Evolutionary conservation across 129 eudicot genomes (phyloP), one percentile per base, ranked within the genome.

Genomic region (Saussurea involucrata): DNA sequence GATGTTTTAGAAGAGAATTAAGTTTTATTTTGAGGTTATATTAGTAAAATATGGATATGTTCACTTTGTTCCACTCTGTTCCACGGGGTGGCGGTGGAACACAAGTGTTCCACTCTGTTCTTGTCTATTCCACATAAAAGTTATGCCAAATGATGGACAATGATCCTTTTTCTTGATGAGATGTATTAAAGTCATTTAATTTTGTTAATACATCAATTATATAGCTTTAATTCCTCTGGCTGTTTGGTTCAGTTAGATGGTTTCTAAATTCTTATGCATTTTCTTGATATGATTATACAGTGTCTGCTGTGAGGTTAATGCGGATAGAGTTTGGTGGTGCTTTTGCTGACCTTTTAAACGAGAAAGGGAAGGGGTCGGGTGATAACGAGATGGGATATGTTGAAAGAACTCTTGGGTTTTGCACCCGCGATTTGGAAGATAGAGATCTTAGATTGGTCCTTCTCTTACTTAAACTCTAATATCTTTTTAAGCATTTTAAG

Each of bases 311-410:
- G 84, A 88, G 98, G 72, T 81, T 93, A 87, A 90, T 93, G 98
- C 88, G 98, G 65, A 93, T 93, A 80, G 91, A 93, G 86, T 71
- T 88, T n/a, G 98, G 98, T 29, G 98, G 98, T 70, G 98, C 98
- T 42, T 93, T 88, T 84, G 97, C 98, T 21, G 98, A 93, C 72
- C 95, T 93, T 55, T 77, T 93, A 85, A 93, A 93, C 40, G 98
- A 87, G 75, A 90, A 87, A 82, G 98, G 97, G 77, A 93, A 93
- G 74, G 98, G 97, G 49, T 93, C 98, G 21, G 92, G 95, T 61
- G 92, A 86, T 61, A 90, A 90, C 72, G 98, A 90, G 83, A 93
- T 93, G 98, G 95, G 89, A 78, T 93, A 93, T 57, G 98, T 90
- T 74, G 95, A 90, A 86, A 93, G 98, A 81, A 90, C 95, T 9